Evolutionary conservation across 495 filamentous ascomycete genomes (phyloP), one percentile per base, ranked within the genome.

Genomic region (Aspergillus steynii): DNA sequence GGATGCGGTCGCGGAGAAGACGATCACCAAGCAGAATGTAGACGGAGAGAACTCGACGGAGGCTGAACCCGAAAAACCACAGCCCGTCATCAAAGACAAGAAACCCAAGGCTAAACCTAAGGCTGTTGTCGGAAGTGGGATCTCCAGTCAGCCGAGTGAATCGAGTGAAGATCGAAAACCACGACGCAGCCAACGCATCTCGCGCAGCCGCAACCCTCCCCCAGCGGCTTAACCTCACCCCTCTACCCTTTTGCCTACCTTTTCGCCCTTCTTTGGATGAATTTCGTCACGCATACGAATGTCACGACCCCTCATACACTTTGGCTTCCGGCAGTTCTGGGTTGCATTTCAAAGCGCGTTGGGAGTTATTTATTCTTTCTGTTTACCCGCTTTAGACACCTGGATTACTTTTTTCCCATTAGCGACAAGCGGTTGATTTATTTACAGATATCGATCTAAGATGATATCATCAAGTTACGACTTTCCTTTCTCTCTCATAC

Each of bases 161-260:
- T 55, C 64, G 12, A 68, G 49, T 29, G 29, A 50, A 37, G 65
- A 66, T 6, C 57, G 29, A 29, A 68, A 66, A 32, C 61, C 59
- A 26, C 65, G 68, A 48, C 65, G 68, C 34, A 71, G 68, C 59
- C 55, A 64, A 27, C 68, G 68, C 7, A 32, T 66, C 29, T 59
- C 65, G 7, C 53, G 57, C 51, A 67, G 32, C 55, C 68, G 65
- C 49, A 69, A 64, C 54, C 25, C 56, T 46, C 56, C 54, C 28
- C 32, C 49, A 45, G 37, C 52, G 29, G 25, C 58, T 47, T 60
- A 56, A 57, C 12, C 49, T 47, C 15, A 14, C 7, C 8, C 51
- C 27, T 32, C 9, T 52, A 29, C 29, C 20, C 26, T 45, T 28
- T 55, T 29, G 32, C 27, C 20, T 56, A 29, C 34, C 9, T 50